Percentiles rank a stretch among this genome's conserved stretches.
phyloP scores from a whole-genome alignment of 768 basidiomycete genomes.

The Daedaleopsis sinensis region DNA sequence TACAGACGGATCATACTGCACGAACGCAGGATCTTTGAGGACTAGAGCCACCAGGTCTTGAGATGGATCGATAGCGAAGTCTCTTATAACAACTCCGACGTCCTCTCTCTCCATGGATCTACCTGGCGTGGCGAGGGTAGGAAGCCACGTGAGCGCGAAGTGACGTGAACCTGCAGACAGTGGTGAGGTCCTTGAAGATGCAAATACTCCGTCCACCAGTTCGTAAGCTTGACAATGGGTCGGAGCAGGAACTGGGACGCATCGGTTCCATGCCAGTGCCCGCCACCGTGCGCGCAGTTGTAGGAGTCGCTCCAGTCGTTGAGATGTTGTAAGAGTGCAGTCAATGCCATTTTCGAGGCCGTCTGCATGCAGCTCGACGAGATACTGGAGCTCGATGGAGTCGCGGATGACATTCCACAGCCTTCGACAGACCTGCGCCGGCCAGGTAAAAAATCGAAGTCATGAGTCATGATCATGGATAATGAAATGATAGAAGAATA shows the following conservation, averaged over 20 bases:
- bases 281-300: background rate
- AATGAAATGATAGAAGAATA: too few species aligned
- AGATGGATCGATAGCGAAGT: constrained; percentile 66
- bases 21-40: too few species aligned
- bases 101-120: constrained; percentile 33
- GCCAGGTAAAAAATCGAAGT: too few species aligned
- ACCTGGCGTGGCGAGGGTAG: constrained; percentile 14
- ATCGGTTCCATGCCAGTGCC: constrained; percentile 30
- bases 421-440: constrained; percentile 32
- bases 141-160: constrained; percentile 30
- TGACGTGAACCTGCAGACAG: constrained; percentile 19
- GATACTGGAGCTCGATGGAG: constrained; percentile 33
- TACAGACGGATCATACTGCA: constrained; percentile 1
- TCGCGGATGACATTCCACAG: constrained; percentile 22
- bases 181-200: constrained; percentile 36
- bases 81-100: constrained; percentile 46
- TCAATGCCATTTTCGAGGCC: constrained; percentile 28
- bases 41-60: constrained; percentile 60
- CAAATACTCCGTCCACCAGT: constrained; percentile 61
- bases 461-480: too few species aligned
- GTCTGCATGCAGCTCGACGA: constrained; percentile 35
- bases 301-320: constrained; percentile 38
- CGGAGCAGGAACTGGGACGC: constrained; percentile 32
- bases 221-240: constrained; percentile 56
- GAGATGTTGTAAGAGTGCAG: constrained; percentile 24